Base-by-base conservation (phyloP, 768 basidiomycete species). In the Russula brevipes region DNA sequence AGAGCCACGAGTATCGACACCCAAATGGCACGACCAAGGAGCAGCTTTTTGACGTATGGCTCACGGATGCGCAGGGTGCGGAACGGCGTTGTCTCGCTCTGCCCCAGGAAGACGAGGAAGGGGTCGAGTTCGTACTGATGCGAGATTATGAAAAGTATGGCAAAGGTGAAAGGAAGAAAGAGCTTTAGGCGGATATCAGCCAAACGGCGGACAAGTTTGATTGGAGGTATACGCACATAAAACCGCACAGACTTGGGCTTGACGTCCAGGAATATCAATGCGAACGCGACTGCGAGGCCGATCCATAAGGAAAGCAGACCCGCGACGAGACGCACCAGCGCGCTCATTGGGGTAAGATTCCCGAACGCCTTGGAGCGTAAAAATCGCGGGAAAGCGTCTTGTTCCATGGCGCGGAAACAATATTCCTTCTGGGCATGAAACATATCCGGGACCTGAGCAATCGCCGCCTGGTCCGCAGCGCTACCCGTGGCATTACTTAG, bases 71-170 rank as follows among this genome's bases (percentile, higher is more conserved):
- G 82, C 57, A 98, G 87, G 5, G 92, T 93, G 60, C 91, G 87
- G 85, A 98, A 98, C 2, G 96, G 95, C 11, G 94, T 97, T 45
- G 95, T 97, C 74, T 98, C 97, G 49, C 94, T 95, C 73, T 91
- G 91, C 64, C 87, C 87, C 70, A 98, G 76, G 77, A 98, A 91
- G 67, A 98, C 90, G 68, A 98, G 87, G 70, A 98, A 79, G 11
- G 97, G 97, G 73, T 98, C 96, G 57, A 98, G 87, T 74, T 97
- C 94, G 76, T 98, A 98, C 74, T 95, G 94, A 72, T 97, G 92
- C 16, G 95, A 93, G 61, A 98, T 81, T 67, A 99, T 86, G 79
- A 90, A 91, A 68, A 97, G 87, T 70, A 91, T 77, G 59, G 95
- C 92, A 68, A 98, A 73, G 24, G 89, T 80, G 76, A 97, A 98